Conservation (phyloP, 225 moss, liverwort and hornwort species). For the Marchantia polymorpha region DNA sequence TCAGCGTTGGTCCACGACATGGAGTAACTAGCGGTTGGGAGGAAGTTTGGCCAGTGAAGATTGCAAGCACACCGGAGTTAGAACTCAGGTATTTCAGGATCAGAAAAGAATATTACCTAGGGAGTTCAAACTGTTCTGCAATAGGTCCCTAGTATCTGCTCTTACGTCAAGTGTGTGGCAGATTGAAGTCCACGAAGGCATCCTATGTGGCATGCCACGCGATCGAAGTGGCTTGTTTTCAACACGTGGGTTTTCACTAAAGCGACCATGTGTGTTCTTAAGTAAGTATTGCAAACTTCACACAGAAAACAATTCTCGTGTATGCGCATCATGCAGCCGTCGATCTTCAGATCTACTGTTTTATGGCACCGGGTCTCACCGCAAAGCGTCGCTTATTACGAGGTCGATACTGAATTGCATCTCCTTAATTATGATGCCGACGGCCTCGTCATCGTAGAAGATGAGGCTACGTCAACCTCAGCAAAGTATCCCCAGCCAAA, state of each 20-base stretch:
- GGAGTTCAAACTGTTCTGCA: background rate
- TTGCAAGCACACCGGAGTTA: background rate
- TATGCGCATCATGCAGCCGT: background rate
- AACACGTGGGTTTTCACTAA: background rate
- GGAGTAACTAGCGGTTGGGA: background rate
- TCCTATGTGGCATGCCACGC: constrained; percentile 2
- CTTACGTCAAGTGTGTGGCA: background rate
- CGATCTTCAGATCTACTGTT: background rate
- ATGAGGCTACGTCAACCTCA: constrained; percentile 22
- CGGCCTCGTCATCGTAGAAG: background rate
- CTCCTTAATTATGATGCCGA: background rate
- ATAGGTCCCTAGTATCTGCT: background rate
- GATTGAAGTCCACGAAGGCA: background rate
- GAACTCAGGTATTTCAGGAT: background rate
- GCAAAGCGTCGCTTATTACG: background rate
- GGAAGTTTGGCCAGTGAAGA: background rate
- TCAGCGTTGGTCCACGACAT: background rate
- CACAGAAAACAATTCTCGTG: too few relatives aligned
- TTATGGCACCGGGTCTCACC: background rate
- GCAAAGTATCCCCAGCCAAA: constrained; percentile 3
- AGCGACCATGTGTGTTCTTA: background rate
- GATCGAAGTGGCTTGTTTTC: too few relatives aligned
- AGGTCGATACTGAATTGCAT: background rate
- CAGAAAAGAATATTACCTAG: background rate
- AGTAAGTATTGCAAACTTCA: background rate